phyloP scores from a whole-genome alignment of 2,329 filamentous ascomycete genomes.

The Dendrostoma leiphaemia region DNA sequence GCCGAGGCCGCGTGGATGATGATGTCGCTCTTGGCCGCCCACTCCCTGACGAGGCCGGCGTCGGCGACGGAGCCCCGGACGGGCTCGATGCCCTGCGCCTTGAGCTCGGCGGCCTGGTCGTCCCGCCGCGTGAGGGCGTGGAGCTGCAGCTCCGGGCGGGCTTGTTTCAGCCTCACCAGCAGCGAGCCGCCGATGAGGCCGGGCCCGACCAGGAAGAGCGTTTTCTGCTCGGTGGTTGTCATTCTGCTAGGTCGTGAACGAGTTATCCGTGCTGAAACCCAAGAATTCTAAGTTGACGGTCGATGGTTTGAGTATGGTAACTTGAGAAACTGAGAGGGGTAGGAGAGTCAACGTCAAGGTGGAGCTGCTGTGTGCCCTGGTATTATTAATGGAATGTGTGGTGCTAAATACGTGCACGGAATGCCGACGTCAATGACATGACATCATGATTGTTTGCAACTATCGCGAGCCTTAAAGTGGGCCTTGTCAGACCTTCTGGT shows the following conservation, averaged over 20 bases:
- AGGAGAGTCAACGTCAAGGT: no score
- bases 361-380: background rate
- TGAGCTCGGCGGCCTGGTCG: constrained; percentile 15
- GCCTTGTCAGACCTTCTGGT: no score
- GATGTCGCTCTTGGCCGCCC: constrained; percentile 16
- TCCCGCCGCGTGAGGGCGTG: constrained; percentile 17
- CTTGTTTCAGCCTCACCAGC: constrained; percentile 15
- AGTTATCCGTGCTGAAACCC: background rate
- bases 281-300: background rate
- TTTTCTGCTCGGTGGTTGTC: constrained; percentile 8
- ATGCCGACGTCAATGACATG: no score
- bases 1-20: constrained; percentile 17
- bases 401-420: no score
- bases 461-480: no score
- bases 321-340: background rate
- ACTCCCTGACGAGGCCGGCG: constrained; percentile 11
- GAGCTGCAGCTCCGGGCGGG: constrained; percentile 13
- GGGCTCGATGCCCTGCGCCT: constrained; percentile 11
- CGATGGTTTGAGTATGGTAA: background rate
- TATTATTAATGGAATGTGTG: background rate
- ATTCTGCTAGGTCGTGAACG: background rate
- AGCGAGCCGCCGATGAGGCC: constrained; percentile 16
- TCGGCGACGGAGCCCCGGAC: constrained; percentile 13
- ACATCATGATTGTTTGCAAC: no score
- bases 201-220: constrained; percentile 15